Evolutionary conservation across 768 basidiomycete species (phyloP), one percentile per base, ranked within the genome.

Genomic region (Kockovaella imperatae): DNA sequence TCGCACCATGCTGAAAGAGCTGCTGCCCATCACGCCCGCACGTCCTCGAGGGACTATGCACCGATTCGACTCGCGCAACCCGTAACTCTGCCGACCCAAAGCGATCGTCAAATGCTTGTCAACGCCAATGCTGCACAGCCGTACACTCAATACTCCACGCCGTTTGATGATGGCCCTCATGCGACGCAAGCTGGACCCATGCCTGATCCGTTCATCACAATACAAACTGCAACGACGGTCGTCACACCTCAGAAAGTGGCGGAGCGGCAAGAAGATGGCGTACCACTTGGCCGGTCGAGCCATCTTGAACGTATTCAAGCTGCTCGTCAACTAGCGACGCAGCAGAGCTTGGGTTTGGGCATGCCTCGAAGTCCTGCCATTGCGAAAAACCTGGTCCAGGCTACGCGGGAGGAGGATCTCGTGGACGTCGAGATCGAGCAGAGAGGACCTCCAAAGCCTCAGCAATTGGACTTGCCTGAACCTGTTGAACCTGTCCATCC

Each of bases 171-270:
- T 10, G 46, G 21, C 4, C 59, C 60, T 13, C 54, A 47, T 8
- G 52, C 64, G 11, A 60, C 62, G 47, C 69, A 71, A 51, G 45
- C 42, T 32, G 67, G 67, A n/a, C 25, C 62, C 8, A 59, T 71
- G 34, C 56, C 60, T 7, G 69, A 71, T 44, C 69, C 69, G 17
- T 71, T 71, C 55, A 56, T 67, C 39, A 68, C 67, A 4, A 54
- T 68, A 23, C 62, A 67, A 35, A 67, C 69, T 6, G 64, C 60
- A 23, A 70, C 67, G 4, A 45, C 57, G 11, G 54, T 62, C 21
- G 35, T 60, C 15, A 42, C 46, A 15, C 51, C 47, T 11, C 31
- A 46, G 21, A 32, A 45, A n/a, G 45, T 42, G 1, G 39, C 7
- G 2, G 28, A 42, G 24, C 36, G 64, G 25, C 26, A 46, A 15